phyloP scores from a whole-genome alignment of 1,284 basidiomycete genomes.

The Mycosarcoma maydis region DNA sequence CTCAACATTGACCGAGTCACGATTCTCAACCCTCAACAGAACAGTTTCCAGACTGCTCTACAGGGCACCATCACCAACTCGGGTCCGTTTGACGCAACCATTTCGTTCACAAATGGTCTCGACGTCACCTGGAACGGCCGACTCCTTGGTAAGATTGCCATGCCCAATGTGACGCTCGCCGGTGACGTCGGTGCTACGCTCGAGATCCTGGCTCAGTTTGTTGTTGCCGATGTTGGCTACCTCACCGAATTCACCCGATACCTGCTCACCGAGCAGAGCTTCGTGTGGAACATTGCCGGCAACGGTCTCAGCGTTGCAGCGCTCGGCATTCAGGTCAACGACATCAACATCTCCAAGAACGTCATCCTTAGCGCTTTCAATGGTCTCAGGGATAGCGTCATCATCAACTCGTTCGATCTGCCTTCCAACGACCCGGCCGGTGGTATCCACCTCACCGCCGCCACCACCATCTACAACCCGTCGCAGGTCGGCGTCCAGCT shows the following conservation, averaged over 20 bases:
- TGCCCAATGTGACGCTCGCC: slow-evolving; percentile 70
- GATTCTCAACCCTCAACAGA: slow-evolving; percentile 68
- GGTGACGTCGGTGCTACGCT: slow-evolving; percentile 76
- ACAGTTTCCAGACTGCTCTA: slow-evolving; percentile 74
- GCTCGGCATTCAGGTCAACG: slow-evolving; percentile 70
- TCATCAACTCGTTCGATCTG: slow-evolving; percentile 77
- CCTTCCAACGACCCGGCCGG: slow-evolving; percentile 78
- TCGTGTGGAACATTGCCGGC: slow-evolving; percentile 79
- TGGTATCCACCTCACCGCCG: slow-evolving; percentile 77
- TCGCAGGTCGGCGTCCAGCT: slow-evolving; percentile 80
- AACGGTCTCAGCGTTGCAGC: slow-evolving; percentile 74
- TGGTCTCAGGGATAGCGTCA: slow-evolving; percentile 75
- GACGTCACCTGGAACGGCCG: slow-evolving; percentile 75
- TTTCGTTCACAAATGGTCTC: slow-evolving; percentile 76
- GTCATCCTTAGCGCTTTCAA: slow-evolving; percentile 79
- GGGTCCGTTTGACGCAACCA: slow-evolving; percentile 80
- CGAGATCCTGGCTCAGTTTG: slow-evolving; percentile 73
- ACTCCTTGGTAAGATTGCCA: slow-evolving; percentile 74
- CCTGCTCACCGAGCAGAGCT: slow-evolving; percentile 76
- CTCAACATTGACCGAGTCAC: slow-evolving; percentile 67
- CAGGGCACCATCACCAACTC: slow-evolving; percentile 78
- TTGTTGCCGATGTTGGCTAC: slow-evolving; percentile 73
- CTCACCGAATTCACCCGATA: slow-evolving; percentile 76
- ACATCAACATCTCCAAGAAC: slow-evolving; percentile 73
- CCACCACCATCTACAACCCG: slow-evolving; percentile 76